phyloP scores from a whole-genome alignment of 148 eudicot genomes.

The Drosera capensis region DNA sequence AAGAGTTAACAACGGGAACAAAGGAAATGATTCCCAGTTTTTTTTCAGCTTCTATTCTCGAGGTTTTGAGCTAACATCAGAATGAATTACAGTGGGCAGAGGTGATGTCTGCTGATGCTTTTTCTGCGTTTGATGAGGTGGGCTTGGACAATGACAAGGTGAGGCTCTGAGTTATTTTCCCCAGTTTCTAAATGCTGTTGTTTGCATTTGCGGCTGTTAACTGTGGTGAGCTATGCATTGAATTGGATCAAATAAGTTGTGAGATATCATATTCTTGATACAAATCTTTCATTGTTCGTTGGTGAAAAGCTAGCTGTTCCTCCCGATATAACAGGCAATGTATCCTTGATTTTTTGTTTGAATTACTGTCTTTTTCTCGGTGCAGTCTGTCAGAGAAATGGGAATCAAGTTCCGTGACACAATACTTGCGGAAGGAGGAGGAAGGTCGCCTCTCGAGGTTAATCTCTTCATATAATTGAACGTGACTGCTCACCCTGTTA shows the following conservation, averaged over 20 bases:
- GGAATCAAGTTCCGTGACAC: slow-evolving; percentile 21
- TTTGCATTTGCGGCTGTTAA: no score
- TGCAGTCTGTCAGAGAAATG: slow-evolving; percentile 21
- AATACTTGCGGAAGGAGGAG: slow-evolving; percentile 22
- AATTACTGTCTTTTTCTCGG: slow-evolving; percentile 3
- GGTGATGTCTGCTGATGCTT: slow-evolving; percentile 19
- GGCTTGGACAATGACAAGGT: slow-evolving; percentile 18
- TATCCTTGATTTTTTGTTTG: not conserved
- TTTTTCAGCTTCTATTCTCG: not conserved
- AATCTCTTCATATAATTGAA: not conserved
- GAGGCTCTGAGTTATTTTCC: not conserved
- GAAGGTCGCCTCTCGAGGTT: slow-evolving; percentile 20
- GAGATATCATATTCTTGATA: no score
- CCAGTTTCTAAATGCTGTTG: not conserved
- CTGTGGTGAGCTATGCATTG: not conserved
- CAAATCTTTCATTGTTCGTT: no score
- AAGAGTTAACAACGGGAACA: not conserved
- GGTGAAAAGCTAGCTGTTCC: not conserved
- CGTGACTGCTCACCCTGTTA: not conserved
- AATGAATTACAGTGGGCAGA: slow-evolving; percentile 21
- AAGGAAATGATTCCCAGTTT: not conserved
- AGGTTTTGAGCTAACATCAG: not conserved
- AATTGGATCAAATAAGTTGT: no score
- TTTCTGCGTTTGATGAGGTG: slow-evolving; percentile 24
- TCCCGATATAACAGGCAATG: not conserved